Conservation (phyloP, 2,329 filamentous ascomycete genomes). For the Amesomyces nigricolor region DNA sequence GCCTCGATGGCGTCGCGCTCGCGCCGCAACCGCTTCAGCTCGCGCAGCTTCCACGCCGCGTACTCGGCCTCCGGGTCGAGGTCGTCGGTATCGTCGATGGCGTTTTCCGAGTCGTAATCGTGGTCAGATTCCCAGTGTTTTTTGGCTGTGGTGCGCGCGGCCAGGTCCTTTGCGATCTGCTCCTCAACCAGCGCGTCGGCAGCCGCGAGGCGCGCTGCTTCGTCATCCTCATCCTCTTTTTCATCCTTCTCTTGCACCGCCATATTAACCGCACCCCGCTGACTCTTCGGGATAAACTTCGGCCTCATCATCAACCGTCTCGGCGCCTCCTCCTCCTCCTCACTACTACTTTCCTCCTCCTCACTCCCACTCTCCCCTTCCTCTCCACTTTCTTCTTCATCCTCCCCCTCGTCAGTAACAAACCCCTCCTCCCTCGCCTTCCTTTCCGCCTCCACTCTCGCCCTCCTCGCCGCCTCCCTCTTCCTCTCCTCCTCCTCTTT, state of each 20-base stretch:
- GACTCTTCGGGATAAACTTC: constrained; percentile 54
- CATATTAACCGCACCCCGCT: constrained; percentile 2
- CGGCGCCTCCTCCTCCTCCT: constrained; percentile 44
- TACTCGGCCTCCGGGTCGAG: constrained; percentile 81
- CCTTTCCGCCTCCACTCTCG: constrained; percentile 40
- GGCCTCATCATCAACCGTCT: constrained; percentile 55
- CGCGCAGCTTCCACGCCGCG: constrained; percentile 89
- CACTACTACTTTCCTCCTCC: constrained; percentile 31
- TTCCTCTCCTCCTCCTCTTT: constrained; percentile 41
- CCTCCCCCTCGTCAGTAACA: constrained; percentile 51
- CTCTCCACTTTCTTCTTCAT: constrained; percentile 36
- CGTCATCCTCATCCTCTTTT: constrained; percentile 32
- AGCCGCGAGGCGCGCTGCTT: constrained; percentile 58
- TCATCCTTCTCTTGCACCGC: constrained; percentile 20
- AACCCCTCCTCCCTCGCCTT: constrained; percentile 57
- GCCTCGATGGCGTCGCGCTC: constrained; percentile 79
- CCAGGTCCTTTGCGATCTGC: constrained; percentile 76
- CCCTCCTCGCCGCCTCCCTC: constrained; percentile 42
- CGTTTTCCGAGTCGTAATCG: constrained; percentile 61
- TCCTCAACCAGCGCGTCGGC: constrained; percentile 79
- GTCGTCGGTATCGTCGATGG: constrained; percentile 84
- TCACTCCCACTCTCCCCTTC: constrained; percentile 29
- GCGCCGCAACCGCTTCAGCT: constrained; percentile 81
- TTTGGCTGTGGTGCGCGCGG: constrained; percentile 67
- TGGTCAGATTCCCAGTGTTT: constrained; percentile 73